phyloP scores from a whole-genome alignment of 2,329 filamentous ascomycete species.

The Thielaviopsis musarum region DNA sequence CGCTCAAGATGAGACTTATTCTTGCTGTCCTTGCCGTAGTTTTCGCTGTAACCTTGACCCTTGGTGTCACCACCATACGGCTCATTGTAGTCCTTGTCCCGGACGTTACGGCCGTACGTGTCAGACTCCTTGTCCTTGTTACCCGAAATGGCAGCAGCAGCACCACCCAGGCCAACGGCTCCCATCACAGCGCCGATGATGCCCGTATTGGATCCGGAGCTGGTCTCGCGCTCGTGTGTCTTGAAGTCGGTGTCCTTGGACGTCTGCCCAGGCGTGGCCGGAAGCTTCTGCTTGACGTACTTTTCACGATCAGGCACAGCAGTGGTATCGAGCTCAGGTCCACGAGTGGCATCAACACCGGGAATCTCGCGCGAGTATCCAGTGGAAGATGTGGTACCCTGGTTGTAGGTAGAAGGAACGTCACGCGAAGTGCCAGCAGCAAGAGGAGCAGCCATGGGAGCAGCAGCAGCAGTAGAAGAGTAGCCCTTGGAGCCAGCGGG shows the following conservation, averaged over 20 bases:
- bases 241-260: background rate
- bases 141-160: constrained; percentile 4
- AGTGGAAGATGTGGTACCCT: background rate
- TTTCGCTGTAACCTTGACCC: background rate
- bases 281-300: background rate
- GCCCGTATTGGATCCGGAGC: background rate
- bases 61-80: background rate
- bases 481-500: background rate
- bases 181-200: constrained; percentile 9
- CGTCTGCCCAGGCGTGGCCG: background rate
- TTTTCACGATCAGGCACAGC: background rate
- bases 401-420: background rate
- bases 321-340: background rate
- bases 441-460: background rate
- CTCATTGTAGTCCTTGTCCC: background rate
- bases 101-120: background rate
- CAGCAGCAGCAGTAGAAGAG: background rate
- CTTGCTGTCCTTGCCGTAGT: background rate
- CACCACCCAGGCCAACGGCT: constrained; percentile 7
- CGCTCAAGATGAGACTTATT: background rate
- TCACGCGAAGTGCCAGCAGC: background rate
- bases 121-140: background rate
- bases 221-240: background rate
- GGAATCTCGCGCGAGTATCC: background rate
- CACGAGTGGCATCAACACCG: background rate